Percentiles rank a stretch among this genome's conserved stretches.
These are phyloP conservation scores for Aspergillus novofumigatus DNA, from an alignment of 2,329 filamentous ascomycete genomes.

Conservation along the genomic window DNA sequence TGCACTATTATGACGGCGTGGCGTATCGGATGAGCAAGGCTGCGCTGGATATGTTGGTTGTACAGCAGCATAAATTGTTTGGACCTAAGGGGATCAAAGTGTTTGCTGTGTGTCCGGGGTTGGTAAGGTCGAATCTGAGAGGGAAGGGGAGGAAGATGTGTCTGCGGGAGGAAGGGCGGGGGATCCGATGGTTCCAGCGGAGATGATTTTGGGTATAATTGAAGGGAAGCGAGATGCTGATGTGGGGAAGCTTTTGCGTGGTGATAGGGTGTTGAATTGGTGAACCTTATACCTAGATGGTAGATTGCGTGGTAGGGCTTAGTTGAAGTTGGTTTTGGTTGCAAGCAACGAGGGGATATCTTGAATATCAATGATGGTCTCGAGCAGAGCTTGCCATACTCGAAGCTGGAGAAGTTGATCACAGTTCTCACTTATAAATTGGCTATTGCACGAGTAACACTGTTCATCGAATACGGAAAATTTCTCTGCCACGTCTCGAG, in stretches of 20 bases:
- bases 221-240: slow-evolving; percentile 28
- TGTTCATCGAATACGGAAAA: no score
- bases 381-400: no score
- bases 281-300: background rate
- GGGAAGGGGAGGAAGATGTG: slow-evolving; percentile 17
- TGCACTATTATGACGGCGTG: slow-evolving; percentile 27
- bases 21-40: slow-evolving; percentile 42
- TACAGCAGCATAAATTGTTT: slow-evolving; percentile 25
- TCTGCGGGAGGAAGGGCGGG: slow-evolving; percentile 19
- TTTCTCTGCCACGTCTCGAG: no score
- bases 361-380: no score
- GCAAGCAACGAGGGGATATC: no score
- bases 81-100: slow-evolving; percentile 18
- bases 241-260: slow-evolving; percentile 16
- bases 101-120: slow-evolving; percentile 25
- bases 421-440: no score
- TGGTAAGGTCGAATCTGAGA: slow-evolving; percentile 26
- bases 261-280: background rate
- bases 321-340: background rate
- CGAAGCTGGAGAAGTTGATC: no score
- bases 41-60: slow-evolving; percentile 45
- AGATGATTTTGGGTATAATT: slow-evolving; percentile 22
- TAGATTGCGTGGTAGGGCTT: no score
- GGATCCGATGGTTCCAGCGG: slow-evolving; percentile 20
- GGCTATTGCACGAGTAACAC: no score